A percentile compares a stretch with the other conserved stretches of the same genome.
Conservation (phyloP, 2,329 filamentous ascomycete genomes). For the Fusarium napiforme region DNA sequence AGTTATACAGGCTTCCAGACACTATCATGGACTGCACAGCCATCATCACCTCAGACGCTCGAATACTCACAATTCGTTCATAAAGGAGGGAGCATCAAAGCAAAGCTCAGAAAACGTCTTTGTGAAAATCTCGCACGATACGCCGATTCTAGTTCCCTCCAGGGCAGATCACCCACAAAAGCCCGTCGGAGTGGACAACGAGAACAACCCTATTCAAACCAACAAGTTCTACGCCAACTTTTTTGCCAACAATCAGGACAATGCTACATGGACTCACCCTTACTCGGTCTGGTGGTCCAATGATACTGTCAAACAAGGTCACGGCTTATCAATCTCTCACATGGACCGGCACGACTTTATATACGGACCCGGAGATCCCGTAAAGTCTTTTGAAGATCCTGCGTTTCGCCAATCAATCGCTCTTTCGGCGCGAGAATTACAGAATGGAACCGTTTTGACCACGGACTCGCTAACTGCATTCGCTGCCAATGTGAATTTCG, state of each 20-base stretch:
- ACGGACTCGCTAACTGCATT: background rate
- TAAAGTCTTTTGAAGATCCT: background rate
- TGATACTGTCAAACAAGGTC: background rate
- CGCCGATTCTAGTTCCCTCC: background rate
- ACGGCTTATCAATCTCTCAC: background rate
- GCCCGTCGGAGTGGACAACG: background rate
- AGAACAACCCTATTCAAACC: background rate
- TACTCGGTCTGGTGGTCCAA: background rate
- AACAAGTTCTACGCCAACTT: background rate
- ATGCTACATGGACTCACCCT: background rate
- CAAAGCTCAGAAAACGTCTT: background rate
- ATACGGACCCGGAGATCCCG: rapidly evolving
- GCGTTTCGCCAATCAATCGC: background rate
- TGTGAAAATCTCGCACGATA: background rate
- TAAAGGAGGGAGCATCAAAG: rapidly evolving
- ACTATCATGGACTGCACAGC: background rate
- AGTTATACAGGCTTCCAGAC: background rate
- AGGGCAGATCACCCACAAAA: background rate
- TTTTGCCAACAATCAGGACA: background rate
- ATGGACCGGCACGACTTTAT: background rate
- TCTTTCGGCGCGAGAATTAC: background rate
- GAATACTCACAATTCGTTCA: rapidly evolving
- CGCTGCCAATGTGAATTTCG: background rate
- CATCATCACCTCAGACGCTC: background rate
- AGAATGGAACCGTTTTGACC: background rate